A percentile compares a stretch with the other conserved stretches of the same genome.
These are phyloP conservation scores for Gyromitra esculenta DNA, from an alignment of 2,329 filamentous ascomycete genomes.

Conservation along the genomic window DNA sequence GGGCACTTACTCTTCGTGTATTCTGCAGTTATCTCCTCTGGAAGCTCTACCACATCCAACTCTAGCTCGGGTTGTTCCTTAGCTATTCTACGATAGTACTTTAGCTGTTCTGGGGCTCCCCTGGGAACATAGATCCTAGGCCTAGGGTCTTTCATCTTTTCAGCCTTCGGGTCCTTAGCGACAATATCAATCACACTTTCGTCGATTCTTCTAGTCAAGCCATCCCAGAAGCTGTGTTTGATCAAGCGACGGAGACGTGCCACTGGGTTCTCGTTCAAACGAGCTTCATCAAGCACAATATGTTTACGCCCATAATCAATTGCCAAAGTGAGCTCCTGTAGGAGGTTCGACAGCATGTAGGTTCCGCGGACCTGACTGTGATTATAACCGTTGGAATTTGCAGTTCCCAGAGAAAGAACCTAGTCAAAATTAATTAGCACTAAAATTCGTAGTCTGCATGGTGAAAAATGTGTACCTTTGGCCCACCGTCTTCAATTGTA, in stretches of 20 bases:
- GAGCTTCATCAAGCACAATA: constrained; percentile 88
- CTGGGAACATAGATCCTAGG: constrained; percentile 90
- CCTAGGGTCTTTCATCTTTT: constrained; percentile 89
- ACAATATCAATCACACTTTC: constrained; percentile 86
- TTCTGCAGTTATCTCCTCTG: constrained; percentile 79
- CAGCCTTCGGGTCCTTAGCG: constrained; percentile 85
- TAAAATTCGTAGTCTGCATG: not conserved
- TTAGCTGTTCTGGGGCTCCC: constrained; percentile 85
- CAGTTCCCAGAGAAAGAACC: constrained; percentile 85
- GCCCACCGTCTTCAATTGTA: constrained; percentile 93
- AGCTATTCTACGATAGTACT: constrained; percentile 87
- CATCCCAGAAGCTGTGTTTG: constrained; percentile 90
- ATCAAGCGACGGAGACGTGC: constrained; percentile 87
- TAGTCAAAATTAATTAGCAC: constrained; percentile 59
- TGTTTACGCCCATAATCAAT: constrained; percentile 89
- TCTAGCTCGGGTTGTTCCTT: constrained; percentile 81
- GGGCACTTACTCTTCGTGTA: constrained; percentile 67
- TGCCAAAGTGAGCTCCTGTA: constrained; percentile 92
- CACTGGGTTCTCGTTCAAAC: constrained; percentile 94
- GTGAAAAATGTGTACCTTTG: constrained; percentile 71
- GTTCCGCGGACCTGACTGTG: constrained; percentile 91
- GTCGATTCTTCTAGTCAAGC: constrained; percentile 88
- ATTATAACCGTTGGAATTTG: constrained; percentile 84
- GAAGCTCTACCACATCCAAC: constrained; percentile 84
- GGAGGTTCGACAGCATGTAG: constrained; percentile 95